Conservation (phyloP, 2,329 filamentous ascomycete genomes). For the Lasiodiplodia citricola region DNA sequence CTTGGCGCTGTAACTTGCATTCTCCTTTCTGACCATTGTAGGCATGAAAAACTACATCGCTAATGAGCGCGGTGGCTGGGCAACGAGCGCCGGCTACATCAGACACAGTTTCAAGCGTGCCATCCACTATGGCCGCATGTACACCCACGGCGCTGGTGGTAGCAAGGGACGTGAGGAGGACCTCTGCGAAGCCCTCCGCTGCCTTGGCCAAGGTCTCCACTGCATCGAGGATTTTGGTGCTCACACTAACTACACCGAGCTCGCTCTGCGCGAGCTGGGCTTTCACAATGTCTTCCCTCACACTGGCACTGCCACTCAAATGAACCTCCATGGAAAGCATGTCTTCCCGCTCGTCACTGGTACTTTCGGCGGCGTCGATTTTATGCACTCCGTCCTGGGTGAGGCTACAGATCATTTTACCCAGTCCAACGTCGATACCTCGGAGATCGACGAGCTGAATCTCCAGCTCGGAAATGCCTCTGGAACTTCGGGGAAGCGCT, state of each 20-base stretch:
- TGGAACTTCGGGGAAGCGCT: constrained; percentile 37
- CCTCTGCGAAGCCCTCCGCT: constrained; percentile 55
- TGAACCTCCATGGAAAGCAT: constrained; percentile 53
- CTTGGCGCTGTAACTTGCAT: not conserved
- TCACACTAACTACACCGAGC: constrained; percentile 61
- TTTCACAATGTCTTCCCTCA: constrained; percentile 59
- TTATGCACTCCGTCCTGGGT: constrained; percentile 57
- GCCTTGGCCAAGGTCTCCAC: constrained; percentile 59
- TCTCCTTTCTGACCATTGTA: constrained; percentile 19
- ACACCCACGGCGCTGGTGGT: constrained; percentile 50
- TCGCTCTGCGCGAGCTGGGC: constrained; percentile 58
- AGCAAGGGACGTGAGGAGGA: constrained; percentile 51
- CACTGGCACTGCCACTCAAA: constrained; percentile 52
- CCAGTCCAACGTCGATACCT: constrained; percentile 45
- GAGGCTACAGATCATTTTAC: constrained; percentile 57
- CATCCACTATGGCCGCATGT: constrained; percentile 56
- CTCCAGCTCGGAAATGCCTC: constrained; percentile 49
- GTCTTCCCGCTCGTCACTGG: constrained; percentile 60
- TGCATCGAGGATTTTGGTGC: constrained; percentile 61
- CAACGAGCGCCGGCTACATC: constrained; percentile 86
- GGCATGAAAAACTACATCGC: constrained; percentile 99
- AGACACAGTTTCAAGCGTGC: constrained; percentile 54
- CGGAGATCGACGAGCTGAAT: constrained; percentile 54
- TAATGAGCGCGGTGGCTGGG: constrained; percentile 85
- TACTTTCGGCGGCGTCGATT: constrained; percentile 60